Conservation (phyloP, 495 filamentous ascomycete species). For the Penicillium parvum region DNA sequence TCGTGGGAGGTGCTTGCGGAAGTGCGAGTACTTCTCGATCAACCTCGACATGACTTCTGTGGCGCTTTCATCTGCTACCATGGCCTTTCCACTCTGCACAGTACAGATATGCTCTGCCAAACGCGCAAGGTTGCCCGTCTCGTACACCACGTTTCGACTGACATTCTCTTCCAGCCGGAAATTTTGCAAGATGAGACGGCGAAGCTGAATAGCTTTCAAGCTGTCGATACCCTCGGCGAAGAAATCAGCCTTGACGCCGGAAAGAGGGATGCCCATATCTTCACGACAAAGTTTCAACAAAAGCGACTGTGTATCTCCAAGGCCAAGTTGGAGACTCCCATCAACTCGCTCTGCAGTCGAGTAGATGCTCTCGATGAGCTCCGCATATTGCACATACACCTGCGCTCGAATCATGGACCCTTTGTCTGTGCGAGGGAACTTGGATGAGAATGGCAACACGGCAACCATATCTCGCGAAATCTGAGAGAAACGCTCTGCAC, state of each 20-base stretch:
- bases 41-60: conserved; percentile 37
- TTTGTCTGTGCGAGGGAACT: conserved; percentile 52
- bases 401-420: conserved; percentile 53
- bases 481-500: conserved; percentile 51
- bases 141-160: conserved; percentile 48
- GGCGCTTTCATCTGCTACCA: conserved; percentile 22
- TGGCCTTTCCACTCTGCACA: conserved; percentile 31
- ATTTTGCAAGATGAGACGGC: conserved; percentile 44
- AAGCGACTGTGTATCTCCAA: conserved; percentile 35
- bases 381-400: conserved; percentile 44
- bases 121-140: conserved; percentile 42
- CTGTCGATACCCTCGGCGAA: conserved; percentile 57
- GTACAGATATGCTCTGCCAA: conserved; percentile 44
- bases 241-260: conserved; percentile 43
- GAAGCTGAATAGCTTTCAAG: conserved; percentile 55
- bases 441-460: conserved; percentile 35
- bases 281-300: conserved; percentile 39
- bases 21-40: conserved; percentile 48
- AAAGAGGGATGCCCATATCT: conserved; percentile 36
- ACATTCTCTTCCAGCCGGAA: conserved; percentile 32
- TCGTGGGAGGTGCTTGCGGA: conserved; percentile 32
- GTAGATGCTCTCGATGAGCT: conserved; percentile 49
- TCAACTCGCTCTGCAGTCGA: conserved; percentile 24
- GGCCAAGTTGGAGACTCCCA: conserved; percentile 32
- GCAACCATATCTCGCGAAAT: conserved; percentile 51